These are phyloP conservation scores for Colletotrichum sp. DNA, from an alignment of 2,329 filamentous ascomycete species.

Conservation along the genomic window DNA sequence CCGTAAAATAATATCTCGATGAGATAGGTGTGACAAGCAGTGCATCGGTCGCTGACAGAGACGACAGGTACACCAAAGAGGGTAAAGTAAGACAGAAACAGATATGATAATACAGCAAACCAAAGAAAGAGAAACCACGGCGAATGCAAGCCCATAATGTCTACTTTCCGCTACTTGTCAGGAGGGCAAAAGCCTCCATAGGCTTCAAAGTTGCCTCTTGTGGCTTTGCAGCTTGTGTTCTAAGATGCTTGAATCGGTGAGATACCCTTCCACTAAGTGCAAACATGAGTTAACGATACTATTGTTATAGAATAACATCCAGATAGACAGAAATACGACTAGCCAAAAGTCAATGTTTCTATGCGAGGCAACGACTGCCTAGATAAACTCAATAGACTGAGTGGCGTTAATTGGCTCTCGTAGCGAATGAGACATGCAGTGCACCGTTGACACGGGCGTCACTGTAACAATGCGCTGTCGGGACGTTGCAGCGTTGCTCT, in stretches of 20 bases:
- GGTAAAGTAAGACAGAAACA: rapidly evolving
- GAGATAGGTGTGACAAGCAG: rapidly evolving
- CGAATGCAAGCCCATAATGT: rapidly evolving
- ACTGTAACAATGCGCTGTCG: neutral
- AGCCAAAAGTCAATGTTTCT: neutral
- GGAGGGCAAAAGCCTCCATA: neutral
- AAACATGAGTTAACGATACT: rapidly evolving
- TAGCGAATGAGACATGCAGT: neutral
- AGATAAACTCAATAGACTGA: neutral
- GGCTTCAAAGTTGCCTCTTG: no score
- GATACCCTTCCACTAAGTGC: neutral
- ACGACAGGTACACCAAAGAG: rapidly evolving
- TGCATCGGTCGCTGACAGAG: rapidly evolving
- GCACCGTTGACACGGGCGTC: neutral
- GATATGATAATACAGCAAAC: rapidly evolving
- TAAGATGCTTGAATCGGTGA: neutral
- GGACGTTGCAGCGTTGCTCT: neutral
- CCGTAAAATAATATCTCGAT: neutral
- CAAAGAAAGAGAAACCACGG: rapidly evolving
- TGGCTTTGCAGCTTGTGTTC: neutral
- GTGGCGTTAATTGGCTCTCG: neutral
- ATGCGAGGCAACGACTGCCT: neutral
- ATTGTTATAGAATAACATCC: rapidly evolving
- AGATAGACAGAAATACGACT: neutral
- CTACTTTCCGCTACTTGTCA: rapidly evolving